phyloP scores from a whole-genome alignment of 495 filamentous ascomycete genomes.

The Aspergillus diversus region DNA sequence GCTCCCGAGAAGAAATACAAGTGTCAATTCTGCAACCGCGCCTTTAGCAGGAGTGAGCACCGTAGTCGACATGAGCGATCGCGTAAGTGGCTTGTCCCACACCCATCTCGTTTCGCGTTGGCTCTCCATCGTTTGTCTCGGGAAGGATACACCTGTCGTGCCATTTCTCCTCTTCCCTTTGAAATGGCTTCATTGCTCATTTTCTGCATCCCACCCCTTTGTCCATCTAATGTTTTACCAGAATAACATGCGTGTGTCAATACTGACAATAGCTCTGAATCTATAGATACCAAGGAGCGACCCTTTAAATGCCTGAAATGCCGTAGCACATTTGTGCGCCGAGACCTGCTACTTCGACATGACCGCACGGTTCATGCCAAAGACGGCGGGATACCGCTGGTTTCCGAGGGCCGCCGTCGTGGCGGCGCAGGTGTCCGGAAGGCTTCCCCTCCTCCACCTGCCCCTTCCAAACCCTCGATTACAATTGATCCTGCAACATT shows the following conservation, averaged over 20 bases:
- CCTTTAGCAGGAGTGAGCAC: conserved; percentile 97
- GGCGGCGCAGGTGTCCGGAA: conserved; percentile 64
- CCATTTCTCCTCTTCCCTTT: neutral
- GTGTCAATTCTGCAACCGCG: conserved; percentile 97
- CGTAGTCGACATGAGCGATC: conserved; percentile 95
- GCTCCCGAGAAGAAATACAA: conserved; percentile 97
- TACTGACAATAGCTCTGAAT: conserved; percentile 22
- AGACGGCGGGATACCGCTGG: conserved; percentile 93
- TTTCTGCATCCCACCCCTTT: neutral
- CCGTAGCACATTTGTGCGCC: conserved; percentile 96
- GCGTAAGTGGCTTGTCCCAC: conserved; percentile 68
- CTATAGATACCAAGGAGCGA: conserved; percentile 93
- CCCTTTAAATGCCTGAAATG: conserved; percentile 99
- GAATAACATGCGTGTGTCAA: neutral
- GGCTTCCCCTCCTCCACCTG: conserved; percentile 60
- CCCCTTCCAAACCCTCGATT: conserved; percentile 79
- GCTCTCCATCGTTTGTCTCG: neutral
- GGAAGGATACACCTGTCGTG: neutral
- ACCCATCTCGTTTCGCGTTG: neutral
- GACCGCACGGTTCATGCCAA: conserved; percentile 99
- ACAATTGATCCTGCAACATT: conserved; percentile 85
- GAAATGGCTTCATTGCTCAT: neutral
- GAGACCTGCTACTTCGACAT: conserved; percentile 94
- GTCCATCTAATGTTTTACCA: neutral
- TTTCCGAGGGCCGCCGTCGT: conserved; percentile 91